Conservation (phyloP, 495 filamentous ascomycete genomes). For the Pseudomonodictys pantanalensis region DNA sequence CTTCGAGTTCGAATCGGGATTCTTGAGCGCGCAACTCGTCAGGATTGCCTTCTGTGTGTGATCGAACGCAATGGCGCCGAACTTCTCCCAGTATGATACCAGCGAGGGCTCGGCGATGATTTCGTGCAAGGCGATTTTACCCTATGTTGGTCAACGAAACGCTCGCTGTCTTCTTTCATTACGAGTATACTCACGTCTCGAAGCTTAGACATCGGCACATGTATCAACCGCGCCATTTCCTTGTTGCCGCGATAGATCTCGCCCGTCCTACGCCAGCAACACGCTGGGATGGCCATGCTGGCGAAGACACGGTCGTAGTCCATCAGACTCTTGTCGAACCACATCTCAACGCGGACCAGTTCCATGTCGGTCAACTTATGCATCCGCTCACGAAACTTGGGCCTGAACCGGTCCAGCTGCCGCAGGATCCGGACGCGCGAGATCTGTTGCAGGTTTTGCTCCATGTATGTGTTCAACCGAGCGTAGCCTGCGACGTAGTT, state of each 20-base stretch:
- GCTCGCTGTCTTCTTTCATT: background rate
- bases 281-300: constrained; percentile 97
- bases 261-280: constrained; percentile 93
- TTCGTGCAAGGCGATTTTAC: constrained; percentile 91
- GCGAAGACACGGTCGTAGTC: constrained; percentile 98
- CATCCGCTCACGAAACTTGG: constrained; percentile 93
- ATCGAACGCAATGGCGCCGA: constrained; percentile 97
- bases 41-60: constrained; percentile 93
- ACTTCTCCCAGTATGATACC: constrained; percentile 98
- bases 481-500: constrained; percentile 98
- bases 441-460: constrained; percentile 70
- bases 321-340: constrained; percentile 93
- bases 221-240: constrained; percentile 96
- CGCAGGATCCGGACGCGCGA: constrained; percentile 85
- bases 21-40: constrained; percentile 89
- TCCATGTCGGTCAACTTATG: constrained; percentile 87
- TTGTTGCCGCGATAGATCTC: constrained; percentile 98
- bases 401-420: constrained; percentile 87
- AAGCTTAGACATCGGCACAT: constrained; percentile 84
- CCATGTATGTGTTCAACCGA: constrained; percentile 83
- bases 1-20: constrained; percentile 67
- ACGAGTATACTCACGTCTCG: constrained; percentile 69
- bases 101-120: constrained; percentile 91
- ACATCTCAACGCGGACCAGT: constrained; percentile 93
- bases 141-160: constrained; percentile 51